Conservation (phyloP, 139 green algal species). For the Haematococcus lacustris region DNA sequence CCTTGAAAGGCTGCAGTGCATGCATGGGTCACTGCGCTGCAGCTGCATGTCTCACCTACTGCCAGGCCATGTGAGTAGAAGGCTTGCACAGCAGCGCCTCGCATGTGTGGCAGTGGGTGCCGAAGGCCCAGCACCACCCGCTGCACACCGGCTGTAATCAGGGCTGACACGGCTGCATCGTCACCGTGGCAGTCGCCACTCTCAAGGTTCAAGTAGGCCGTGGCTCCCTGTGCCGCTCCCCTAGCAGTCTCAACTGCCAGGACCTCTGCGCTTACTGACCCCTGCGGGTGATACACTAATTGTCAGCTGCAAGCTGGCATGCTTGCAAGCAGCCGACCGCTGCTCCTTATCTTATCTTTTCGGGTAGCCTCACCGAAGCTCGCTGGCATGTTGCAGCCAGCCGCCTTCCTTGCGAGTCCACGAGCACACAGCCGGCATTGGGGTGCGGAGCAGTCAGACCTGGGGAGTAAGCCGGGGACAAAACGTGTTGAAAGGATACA, state of each 20-base stretch:
- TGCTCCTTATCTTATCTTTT: too few species aligned
- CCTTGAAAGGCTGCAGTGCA: too few species aligned
- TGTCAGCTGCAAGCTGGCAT: too few species aligned
- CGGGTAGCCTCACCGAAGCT: conserved; percentile 67
- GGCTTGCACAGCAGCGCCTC: conserved; percentile 50
- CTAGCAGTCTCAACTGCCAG: conserved; percentile 37
- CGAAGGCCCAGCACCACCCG: conserved; percentile 89
- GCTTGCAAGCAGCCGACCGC: too few species aligned
- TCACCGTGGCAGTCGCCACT: conserved; percentile 85
- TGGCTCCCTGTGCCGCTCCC: conserved; percentile 35
- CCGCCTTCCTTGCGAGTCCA: conserved; percentile 25
- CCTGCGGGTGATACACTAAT: too few species aligned
- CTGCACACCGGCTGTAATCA: conserved; percentile 63
- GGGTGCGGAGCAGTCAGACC: conserved; percentile 72
- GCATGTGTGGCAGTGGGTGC: conserved; percentile 74
- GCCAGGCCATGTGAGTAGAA: conserved; percentile 60
- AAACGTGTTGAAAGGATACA: too few species aligned
- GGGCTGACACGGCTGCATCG: conserved; percentile 45
- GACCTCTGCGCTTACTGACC: conserved; percentile 58
- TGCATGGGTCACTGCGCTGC: too few species aligned
- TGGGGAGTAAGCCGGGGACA: too few species aligned
- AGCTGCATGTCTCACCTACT: conserved; percentile 74
- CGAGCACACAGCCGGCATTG: conserved; percentile 70
- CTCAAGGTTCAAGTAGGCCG: conserved; percentile 94
- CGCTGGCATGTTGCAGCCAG: conserved; percentile 49